Percentiles rank a stretch among this genome's conserved stretches.
phyloP scores from a whole-genome alignment of 352 stramenopile genomes.

The Phytophthora crassamura region DNA sequence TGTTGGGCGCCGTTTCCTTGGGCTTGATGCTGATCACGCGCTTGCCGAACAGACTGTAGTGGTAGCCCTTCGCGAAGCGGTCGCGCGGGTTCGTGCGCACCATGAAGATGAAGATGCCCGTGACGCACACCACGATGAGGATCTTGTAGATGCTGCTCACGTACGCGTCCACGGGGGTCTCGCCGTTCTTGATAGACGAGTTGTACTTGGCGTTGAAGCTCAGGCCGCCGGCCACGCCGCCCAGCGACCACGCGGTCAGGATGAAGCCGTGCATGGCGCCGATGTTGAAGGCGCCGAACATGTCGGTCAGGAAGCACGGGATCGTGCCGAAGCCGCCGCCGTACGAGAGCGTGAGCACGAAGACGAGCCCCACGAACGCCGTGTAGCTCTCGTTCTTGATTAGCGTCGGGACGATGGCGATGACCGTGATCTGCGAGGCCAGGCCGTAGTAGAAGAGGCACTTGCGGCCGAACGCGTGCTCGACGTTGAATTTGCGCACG shows the following conservation, averaged over 20 bases:
- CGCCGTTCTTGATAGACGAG: conserved; percentile 40
- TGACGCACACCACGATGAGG: conserved; percentile 65
- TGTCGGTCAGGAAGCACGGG: conserved; percentile 78
- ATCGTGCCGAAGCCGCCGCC: conserved; percentile 81
- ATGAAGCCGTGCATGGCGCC: conserved; percentile 84
- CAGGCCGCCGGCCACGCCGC: conserved; percentile 71
- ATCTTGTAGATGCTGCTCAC: conserved; percentile 82
- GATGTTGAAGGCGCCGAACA: conserved; percentile 88
- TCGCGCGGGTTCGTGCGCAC: conserved; percentile 76
- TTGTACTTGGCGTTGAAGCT: conserved; percentile 74
- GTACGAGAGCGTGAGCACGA: conserved; percentile 76
- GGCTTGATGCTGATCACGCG: conserved; percentile 69
- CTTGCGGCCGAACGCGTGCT: conserved; percentile 59
- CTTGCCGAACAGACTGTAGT: conserved; percentile 70
- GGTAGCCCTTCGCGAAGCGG: conserved; percentile 75
- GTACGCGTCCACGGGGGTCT: conserved; percentile 58
- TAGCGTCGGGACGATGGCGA: conserved; percentile 62
- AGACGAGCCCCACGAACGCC: conserved; percentile 61
- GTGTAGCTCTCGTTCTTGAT: conserved; percentile 67
- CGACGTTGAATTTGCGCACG: conserved; percentile 50
- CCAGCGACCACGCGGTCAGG: conserved; percentile 78
- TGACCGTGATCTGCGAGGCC: conserved; percentile 68
- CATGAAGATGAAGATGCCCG: conserved; percentile 66
- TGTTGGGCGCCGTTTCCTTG: conserved; percentile 41
- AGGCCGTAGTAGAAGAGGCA: conserved; percentile 71